Evolutionary conservation across 177 flowering plant species (phyloP), one percentile per base, ranked within the genome.

Genomic region (Tripterygium wilfordii): DNA sequence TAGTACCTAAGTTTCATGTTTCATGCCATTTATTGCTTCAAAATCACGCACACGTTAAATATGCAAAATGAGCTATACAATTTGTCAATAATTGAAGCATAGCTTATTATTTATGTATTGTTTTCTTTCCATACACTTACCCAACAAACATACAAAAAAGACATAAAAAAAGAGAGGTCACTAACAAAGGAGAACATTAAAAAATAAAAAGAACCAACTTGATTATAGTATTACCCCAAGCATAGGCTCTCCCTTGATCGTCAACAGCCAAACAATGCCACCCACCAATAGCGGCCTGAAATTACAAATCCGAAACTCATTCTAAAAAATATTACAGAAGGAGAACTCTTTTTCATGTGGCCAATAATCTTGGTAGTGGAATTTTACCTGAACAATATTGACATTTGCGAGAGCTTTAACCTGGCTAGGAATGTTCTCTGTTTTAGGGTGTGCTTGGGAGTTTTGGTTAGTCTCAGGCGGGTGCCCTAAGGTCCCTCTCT

Each of bases 251-350:
- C 64, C 99, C 97, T 69, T 78, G 83, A 73, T 87, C 91, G 63
- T 94, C 99, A 51, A 94, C 99, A 56, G 99, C 99, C 78, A 94
- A 77, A 75, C 99, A 94, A 58, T 94, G 99, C 99, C 99, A 94
- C 22, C 99, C 99, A 63, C 99, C 99, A 68, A 94, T 94, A 31
- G 99, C 99, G 3, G 99, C 99, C 99, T 94, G 65, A 43, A 49
- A 46, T 22, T 45, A 44, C 31, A 42, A 27, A 20, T 45, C 12
- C 13, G 37, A 27, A 43, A 31, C 8, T 15, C 7, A 21, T 16
- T 0, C 32, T 0, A 2, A 17, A 24, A 42, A 2, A 42, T 2
- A 29, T 19, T 8, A 25, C 13, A 36, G 27, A 10, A 30, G 32
- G 4, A 42, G 17, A 20, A 14, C n/a, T n/a, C n/a, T n/a, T n/a